Base-by-base conservation (phyloP, 2,329 filamentous ascomycete genomes). In the Exophiala mesophila region DNA sequence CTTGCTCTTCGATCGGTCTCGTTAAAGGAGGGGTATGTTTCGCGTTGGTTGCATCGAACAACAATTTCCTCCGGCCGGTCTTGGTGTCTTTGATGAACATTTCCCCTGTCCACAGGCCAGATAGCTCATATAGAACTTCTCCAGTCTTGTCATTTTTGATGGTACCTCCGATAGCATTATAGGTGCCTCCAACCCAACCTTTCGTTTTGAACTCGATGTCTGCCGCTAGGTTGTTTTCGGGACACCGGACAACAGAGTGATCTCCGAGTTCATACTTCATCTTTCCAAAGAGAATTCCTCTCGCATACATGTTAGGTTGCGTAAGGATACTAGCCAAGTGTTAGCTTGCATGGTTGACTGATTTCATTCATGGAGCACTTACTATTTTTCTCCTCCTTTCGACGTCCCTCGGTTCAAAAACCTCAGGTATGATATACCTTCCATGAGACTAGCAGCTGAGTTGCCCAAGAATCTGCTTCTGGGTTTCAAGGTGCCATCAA, bases 161-260 rank as follows among this genome's bases (percentile, higher is more conserved):
- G 29, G 74, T 81, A 6, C 92, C 92, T 6, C 88, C 88, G 57
- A 98, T 95, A 26, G 88, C 88, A 60, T 98, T 96, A 67, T 98
- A 98, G 1, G 86, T 92, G 5, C 92, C 92, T 39, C 88, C 83
- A 52, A 98, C 90, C 77, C 94, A 98, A 4, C 92, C 92, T 67
- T 97, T 97, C 39, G 88, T 94, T 70, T 97, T 97, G 76, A 98
- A 98, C 54, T 98, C 92, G 48, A 98, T 81, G 61, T 98, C 90
- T 47, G 88, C 90, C 18, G 81, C 77, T 13, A 98, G 73, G 44
- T 88, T 83, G 13, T 88, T 77, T 63, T 97, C 90, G 0, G 90
- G 88, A 63, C 92, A 97, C 53, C 83, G 78, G 15, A 98, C 86
- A 57, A 88, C 87, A 62, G 89, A 95, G 38, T 57, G 55, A 32